These are phyloP conservation scores for Paramecium pentaurelia DNA, from an alignment of 73 alveolate genomes.

Conservation along the genomic window DNA sequence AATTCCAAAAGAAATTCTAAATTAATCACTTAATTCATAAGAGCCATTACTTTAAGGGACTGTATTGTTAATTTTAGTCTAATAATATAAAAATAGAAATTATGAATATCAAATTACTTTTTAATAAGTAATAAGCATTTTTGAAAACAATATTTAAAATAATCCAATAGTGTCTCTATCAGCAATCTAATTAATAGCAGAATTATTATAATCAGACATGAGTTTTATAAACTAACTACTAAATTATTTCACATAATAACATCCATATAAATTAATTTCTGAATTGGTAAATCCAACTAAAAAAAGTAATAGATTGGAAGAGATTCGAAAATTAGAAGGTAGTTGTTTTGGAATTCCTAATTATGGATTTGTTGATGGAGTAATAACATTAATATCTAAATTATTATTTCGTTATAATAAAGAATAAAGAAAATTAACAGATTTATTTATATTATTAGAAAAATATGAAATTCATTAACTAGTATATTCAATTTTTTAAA, in stretches of 20 bases:
- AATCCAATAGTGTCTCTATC: conserved; percentile 69
- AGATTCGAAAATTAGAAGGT: conserved; percentile 92
- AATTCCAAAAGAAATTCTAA: background rate
- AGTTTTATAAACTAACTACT: conserved; percentile 44
- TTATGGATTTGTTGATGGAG: conserved; percentile 86
- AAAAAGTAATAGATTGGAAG: conserved; percentile 72
- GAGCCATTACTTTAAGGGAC: conserved; percentile 70
- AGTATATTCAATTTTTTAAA: conserved; percentile 75
- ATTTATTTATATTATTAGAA: conserved; percentile 36
- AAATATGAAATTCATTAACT: conserved; percentile 63
- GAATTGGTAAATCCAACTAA: conserved; percentile 64
- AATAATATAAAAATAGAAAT: conserved; percentile 65
- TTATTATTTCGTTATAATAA: conserved; percentile 64
- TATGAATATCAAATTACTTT: conserved; percentile 64
- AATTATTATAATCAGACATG: conserved; percentile 73
- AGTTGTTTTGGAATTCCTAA: conserved; percentile 91
- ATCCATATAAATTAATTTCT: conserved; percentile 26
- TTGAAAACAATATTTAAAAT: conserved; percentile 66
- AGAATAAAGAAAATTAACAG: conserved; percentile 47
- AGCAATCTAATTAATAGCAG: conserved; percentile 84
- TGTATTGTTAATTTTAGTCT: conserved; percentile 65
- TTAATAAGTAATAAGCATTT: conserved; percentile 64
- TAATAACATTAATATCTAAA: conserved; percentile 76
- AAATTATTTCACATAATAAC: conserved; percentile 6
- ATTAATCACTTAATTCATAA: conserved; percentile 49